Base-by-base conservation (phyloP, 2,329 filamentous ascomycete species). In the Diaporthe amygdali region DNA sequence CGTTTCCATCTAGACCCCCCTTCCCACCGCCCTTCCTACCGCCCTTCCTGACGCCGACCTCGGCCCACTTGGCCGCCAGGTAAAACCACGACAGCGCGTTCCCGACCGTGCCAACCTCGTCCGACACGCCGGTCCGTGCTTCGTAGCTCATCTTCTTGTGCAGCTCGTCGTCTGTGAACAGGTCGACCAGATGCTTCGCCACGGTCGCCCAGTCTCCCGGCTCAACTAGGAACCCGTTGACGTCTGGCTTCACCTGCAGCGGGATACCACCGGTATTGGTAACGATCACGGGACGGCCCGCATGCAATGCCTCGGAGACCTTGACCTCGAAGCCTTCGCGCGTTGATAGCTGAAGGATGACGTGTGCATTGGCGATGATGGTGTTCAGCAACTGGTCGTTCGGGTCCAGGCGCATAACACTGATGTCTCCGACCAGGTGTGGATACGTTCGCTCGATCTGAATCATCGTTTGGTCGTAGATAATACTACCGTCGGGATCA, bases 241-340 rank as follows among this genome's bases (percentile, higher is more conserved):
- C 88, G 44, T 86, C 85, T 76, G 95, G 84, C 79, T 93, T 87
- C 70, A 96, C 88, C 79, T 96, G 94, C 5, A 96, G 84, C 1
- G 93, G 93, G 67, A 96, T 95, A 14, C 94, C 94, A n/a, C 94
- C 94, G 1, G 91, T 91, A 25, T 86, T 85, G 1, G 92, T 94
- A 3, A 92, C 93, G 73, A 96, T 94, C 76, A 95, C 88, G 1
- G 94, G 94, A 2, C 92, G 89, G 17, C 93, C 93, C 54, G 94
- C 94, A 78, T 95, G 93, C 27, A 96, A 85, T 1, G 93, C 93
- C 81, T 96, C 94, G 0, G 92, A 94, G 6, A 96, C 93, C 81
- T 96, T 96, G 76, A 96, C 92, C 81, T 96, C 94, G 76, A 96
- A 96, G 0, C 94, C 93, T 78, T 96, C 94, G 44, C 93, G 89